phyloP scores from a whole-genome alignment of 164 flowering plant genomes.

The Piper longum region DNA sequence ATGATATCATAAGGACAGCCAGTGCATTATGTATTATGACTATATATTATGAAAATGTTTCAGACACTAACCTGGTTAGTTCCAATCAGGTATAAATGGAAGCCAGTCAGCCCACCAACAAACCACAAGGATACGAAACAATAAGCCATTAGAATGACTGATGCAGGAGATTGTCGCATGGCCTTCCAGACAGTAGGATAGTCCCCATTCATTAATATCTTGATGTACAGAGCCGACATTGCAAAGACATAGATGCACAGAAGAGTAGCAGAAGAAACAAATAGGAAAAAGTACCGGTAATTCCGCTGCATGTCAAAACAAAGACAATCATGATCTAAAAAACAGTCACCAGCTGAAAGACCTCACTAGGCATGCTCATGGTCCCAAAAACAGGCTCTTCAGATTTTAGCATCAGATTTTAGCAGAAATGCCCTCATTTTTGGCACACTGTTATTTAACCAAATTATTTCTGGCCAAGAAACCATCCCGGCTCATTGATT shows the following conservation, averaged over 20 bases:
- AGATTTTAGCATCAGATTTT: too few relatives aligned
- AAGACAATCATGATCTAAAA: conserved; percentile 5
- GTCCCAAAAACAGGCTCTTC: neutral
- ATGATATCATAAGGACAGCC: too few relatives aligned
- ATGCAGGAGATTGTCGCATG: conserved; percentile 77
- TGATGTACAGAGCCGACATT: conserved; percentile 75
- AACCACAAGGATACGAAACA: conserved; percentile 83
- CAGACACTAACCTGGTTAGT: conserved; percentile 67
- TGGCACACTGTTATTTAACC: neutral
- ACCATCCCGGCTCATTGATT: neutral
- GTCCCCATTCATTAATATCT: conserved; percentile 63
- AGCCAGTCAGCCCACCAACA: conserved; percentile 94
- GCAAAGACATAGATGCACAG: conserved; percentile 89
- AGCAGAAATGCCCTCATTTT: neutral
- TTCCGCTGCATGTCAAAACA: conserved; percentile 57
- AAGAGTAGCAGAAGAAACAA: conserved; percentile 76
- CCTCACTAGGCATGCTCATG: neutral
- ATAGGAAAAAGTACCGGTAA: conserved; percentile 84
- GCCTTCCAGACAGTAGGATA: conserved; percentile 71
- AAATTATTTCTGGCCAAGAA: too few relatives aligned
- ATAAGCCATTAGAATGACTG: conserved; percentile 74
- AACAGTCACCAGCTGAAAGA: too few relatives aligned
- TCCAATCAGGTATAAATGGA: conserved; percentile 79
- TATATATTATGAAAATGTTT: neutral
- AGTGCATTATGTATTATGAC: neutral